Base-by-base conservation (phyloP, 179 eudicot species). In the Nepenthes alata region DNA sequence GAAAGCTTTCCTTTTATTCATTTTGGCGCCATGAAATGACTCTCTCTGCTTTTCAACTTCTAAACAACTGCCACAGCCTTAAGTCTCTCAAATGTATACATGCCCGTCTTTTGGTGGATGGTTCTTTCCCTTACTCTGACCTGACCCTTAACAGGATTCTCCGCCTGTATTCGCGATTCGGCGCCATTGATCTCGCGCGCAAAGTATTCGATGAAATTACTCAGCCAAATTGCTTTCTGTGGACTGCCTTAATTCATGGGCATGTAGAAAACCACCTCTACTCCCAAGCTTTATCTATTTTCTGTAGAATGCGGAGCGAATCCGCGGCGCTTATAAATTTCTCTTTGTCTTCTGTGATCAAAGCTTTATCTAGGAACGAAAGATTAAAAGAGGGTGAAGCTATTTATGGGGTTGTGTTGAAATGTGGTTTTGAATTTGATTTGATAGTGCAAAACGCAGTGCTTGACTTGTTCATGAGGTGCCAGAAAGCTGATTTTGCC, bases 391-490 rank as follows among this genome's bases (percentile, higher is more conserved):
- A 67, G 47, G 70, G 72, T 37, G 52, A 60, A 11, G 68, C 12
- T 37, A 48, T 25, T 25, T 25, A 25, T 25, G 25, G 25, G 25
- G 25, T 25, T 25, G 25, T 25, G 25, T 25, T 25, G 25, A 25
- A 25, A 25, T 25, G 1, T 25, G 25, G 25, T 41, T 41, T 4
- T 41, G 45, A 41, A 41, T 41, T 41, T 41, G 45, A 4, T 41
- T 41, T 41, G 45, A 41, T 41, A 41, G 16, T 84, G 80, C 65
- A 78, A 78, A 38, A 62, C 75, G 5, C 84, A 86, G 57, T 84
- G 95, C 72, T 76, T 86, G 6, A 82, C 84, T 37, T 89, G 87
- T 84, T 84, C 60, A 77, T 79, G 16, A 84, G 82, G 80, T 84
- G 87, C 35, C 87, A 87, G 54, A 80, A 84, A 58, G 74, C 82